A percentile compares a stretch with the other conserved stretches of the same genome.
Conservation (phyloP, 1,139 yeast species). For the Kurtzmaniella quercitrusa region DNA sequence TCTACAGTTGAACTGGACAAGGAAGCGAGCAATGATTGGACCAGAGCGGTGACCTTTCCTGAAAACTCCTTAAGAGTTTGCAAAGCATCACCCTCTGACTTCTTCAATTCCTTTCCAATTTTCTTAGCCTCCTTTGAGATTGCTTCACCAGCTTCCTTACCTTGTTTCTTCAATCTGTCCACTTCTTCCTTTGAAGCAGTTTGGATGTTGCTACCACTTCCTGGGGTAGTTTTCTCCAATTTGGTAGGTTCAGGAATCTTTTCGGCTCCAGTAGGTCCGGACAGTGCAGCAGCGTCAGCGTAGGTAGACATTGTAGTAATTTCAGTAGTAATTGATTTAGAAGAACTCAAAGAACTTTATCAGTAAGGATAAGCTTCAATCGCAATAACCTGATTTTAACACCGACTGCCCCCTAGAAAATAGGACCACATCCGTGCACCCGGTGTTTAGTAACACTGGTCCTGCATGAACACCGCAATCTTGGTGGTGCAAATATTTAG, state of each 20-base stretch:
- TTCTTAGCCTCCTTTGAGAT: conserved; percentile 16
- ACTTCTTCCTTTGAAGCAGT: conserved; percentile 24
- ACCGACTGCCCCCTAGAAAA: background rate
- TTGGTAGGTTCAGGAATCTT: conserved; percentile 23
- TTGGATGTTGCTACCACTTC: conserved; percentile 21
- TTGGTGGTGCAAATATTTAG: too few relatives aligned
- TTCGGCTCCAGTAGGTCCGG: conserved; percentile 28
- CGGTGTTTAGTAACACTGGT: background rate
- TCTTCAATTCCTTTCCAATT: conserved; percentile 20
- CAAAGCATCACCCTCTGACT: conserved; percentile 17
- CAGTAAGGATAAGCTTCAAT: background rate
- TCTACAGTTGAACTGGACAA: conserved; percentile 11
- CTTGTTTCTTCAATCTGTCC: conserved; percentile 16
- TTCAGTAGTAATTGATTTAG: background rate
- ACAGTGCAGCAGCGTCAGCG: conserved; percentile 40
- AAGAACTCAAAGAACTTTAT: background rate
- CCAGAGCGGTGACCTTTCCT: background rate
- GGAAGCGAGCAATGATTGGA: background rate
- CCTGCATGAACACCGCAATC: background rate
- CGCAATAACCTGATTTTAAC: background rate
- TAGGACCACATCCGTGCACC: background rate
- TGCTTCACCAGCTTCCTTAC: conserved; percentile 16
- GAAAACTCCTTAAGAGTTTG: background rate
- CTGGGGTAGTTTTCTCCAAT: conserved; percentile 13
- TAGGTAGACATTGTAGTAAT: conserved; percentile 15